Evolutionary conservation across 225 moss, liverwort and hornwort species (phyloP).

Genomic region (Marchantia polymorpha): DNA sequence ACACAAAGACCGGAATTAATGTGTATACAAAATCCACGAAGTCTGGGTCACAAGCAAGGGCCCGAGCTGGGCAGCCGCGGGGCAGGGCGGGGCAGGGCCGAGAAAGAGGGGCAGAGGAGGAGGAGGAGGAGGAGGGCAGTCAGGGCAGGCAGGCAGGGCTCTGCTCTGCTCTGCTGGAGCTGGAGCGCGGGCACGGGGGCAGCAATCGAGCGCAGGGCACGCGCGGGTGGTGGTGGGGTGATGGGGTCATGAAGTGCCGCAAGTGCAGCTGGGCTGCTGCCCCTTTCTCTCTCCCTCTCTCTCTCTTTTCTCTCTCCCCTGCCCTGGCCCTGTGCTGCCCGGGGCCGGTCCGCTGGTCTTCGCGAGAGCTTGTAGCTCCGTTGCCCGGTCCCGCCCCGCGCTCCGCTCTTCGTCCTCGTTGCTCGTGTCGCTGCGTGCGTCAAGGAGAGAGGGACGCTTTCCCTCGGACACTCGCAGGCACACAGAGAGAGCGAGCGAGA

Average conservation of each 20-base stretch:
- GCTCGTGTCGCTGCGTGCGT: slow-evolving; percentile 15
- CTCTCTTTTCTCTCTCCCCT: no score
- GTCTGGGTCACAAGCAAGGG: background rate
- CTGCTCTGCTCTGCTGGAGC: background rate
- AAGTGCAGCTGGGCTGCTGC: slow-evolving; percentile 6
- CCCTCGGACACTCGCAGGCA: background rate
- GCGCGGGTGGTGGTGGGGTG: background rate
- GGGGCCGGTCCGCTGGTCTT: background rate
- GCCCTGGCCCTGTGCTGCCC: slow-evolving; percentile 1
- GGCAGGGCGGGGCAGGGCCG: background rate
- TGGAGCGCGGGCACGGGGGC: slow-evolving; percentile 3
- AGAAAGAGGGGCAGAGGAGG: background rate
- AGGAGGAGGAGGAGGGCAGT: background rate
- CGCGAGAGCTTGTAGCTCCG: background rate
- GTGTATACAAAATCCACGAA: background rate
- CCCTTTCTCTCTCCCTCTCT: no score
- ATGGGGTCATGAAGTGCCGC: background rate
- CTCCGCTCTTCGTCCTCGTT: background rate
- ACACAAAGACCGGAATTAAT: background rate
- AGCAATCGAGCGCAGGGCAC: slow-evolving; percentile 5
- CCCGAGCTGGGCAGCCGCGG: no score
- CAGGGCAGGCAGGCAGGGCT: background rate
- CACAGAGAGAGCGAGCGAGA: background rate
- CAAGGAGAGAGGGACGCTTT: background rate
- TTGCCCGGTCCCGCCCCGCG: background rate